Conservation (phyloP, 2,329 filamentous ascomycete species). For the Arthrobotrys iridis region DNA sequence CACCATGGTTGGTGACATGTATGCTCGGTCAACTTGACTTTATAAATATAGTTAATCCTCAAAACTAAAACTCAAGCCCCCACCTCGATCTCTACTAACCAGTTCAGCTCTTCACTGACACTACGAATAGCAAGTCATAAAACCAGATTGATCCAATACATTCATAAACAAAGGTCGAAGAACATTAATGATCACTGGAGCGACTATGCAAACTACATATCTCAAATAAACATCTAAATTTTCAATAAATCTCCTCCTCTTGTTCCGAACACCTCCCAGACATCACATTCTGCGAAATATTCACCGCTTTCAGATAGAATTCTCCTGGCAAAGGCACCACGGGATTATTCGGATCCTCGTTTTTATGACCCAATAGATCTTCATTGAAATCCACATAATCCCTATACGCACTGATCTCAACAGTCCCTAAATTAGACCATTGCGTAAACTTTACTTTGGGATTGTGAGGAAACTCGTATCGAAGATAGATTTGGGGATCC, state of each 20-base stretch:
- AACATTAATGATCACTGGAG: too few species aligned
- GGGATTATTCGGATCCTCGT: not conserved
- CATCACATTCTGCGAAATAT: not conserved
- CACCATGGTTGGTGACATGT: too few species aligned
- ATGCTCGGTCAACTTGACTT: too few species aligned
- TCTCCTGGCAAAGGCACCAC: constrained; percentile 7
- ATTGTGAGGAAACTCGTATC: constrained; percentile 11
- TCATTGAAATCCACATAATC: constrained; percentile 12
- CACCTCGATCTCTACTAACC: too few species aligned
- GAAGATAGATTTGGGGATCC: not conserved
- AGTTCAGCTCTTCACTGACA: too few species aligned
- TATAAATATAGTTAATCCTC: too few species aligned
- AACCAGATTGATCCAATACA: too few species aligned
- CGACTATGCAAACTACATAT: not conserved
- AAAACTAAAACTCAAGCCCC: too few species aligned
- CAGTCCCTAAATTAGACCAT: not conserved
- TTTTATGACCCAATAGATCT: not conserved
- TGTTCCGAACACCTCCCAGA: not conserved
- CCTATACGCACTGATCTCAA: constrained; percentile 35
- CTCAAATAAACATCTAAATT: not conserved
- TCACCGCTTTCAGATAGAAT: constrained; percentile 27
- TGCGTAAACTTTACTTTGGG: not conserved
- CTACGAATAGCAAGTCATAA: too few species aligned
- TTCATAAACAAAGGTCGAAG: too few species aligned
- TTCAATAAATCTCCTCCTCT: not conserved